Conservation (phyloP, 768 basidiomycete genomes). For the Phylloporus rhodoxanthus region DNA sequence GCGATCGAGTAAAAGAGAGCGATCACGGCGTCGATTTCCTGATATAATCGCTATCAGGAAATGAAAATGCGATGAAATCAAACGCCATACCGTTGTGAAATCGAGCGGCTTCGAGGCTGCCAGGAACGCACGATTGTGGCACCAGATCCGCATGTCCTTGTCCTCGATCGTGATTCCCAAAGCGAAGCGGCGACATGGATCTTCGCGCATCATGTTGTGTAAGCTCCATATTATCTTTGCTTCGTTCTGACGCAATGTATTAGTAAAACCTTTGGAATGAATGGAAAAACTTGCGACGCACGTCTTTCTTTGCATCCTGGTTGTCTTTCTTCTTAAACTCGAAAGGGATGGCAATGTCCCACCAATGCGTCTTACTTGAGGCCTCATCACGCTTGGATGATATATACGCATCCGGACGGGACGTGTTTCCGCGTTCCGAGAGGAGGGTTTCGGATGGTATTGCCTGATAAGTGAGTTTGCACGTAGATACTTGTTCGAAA, state of each 20-base stretch:
- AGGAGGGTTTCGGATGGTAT: not conserved
- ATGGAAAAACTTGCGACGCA: not conserved
- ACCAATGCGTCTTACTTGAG: not conserved
- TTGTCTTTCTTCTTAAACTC: not conserved
- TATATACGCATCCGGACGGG: not conserved
- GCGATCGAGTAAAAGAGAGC: slow-evolving; percentile 8
- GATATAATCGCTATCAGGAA: not conserved
- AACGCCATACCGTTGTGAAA: not conserved
- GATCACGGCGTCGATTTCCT: slow-evolving; percentile 4
- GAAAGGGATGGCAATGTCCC: not conserved
- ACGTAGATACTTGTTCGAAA: not conserved
- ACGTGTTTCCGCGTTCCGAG: not conserved
- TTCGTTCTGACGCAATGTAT: slow-evolving; percentile 6
- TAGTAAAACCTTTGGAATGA: not conserved
- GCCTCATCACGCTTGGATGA: not conserved
- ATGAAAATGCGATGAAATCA: no score
- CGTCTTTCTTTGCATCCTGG: not conserved
- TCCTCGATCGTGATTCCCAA: slow-evolving; percentile 28
- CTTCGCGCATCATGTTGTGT: slow-evolving; percentile 25
- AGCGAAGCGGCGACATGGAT: slow-evolving; percentile 20
- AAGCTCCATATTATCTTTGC: slow-evolving; percentile 25
- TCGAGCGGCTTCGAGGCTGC: not conserved
- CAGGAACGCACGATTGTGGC: not conserved
- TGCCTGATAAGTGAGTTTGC: not conserved
- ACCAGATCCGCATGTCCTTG: slow-evolving; percentile 27